Conservation (phyloP, 805 yeast species). For the Saturnispora halmiae region DNA sequence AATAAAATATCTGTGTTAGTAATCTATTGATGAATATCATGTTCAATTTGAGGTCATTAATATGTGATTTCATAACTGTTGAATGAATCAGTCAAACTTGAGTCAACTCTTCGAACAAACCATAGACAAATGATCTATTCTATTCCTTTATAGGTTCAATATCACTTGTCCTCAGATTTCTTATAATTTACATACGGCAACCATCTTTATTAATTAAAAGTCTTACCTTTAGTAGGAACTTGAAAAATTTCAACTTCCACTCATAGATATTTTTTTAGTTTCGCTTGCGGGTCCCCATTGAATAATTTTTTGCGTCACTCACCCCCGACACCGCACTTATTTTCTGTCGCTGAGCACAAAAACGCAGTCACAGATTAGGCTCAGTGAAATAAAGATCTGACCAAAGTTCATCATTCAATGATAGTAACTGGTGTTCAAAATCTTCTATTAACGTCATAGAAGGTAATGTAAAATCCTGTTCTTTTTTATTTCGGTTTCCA, state of each 20-base stretch:
- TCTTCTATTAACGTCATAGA: background rate
- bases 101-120: no score
- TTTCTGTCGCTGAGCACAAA: slow-evolving; percentile 1
- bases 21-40: background rate
- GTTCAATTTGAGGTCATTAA: background rate
- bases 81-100: no score
- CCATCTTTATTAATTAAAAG: slow-evolving; percentile 19
- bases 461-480: background rate
- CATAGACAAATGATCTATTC: no score
- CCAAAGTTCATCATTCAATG: slow-evolving; percentile 67
- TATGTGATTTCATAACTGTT: no score
- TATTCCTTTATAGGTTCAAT: background rate
- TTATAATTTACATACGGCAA: slow-evolving; percentile 25
- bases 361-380: slow-evolving; percentile 16
- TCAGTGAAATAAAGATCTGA: slow-evolving; percentile 37
- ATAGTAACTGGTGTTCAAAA: slow-evolving; percentile 34
- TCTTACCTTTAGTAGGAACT: background rate
- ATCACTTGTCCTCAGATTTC: background rate
- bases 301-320: background rate
- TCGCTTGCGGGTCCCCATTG: background rate
- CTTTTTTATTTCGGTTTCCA: background rate
- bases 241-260: slow-evolving; percentile 5
- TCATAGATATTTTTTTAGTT: background rate
- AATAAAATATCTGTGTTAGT: slow-evolving; percentile 9
- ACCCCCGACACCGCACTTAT: slow-evolving; percentile 13